phyloP scores from a whole-genome alignment of 768 basidiomycete genomes.

The Naganishia kalamii region DNA sequence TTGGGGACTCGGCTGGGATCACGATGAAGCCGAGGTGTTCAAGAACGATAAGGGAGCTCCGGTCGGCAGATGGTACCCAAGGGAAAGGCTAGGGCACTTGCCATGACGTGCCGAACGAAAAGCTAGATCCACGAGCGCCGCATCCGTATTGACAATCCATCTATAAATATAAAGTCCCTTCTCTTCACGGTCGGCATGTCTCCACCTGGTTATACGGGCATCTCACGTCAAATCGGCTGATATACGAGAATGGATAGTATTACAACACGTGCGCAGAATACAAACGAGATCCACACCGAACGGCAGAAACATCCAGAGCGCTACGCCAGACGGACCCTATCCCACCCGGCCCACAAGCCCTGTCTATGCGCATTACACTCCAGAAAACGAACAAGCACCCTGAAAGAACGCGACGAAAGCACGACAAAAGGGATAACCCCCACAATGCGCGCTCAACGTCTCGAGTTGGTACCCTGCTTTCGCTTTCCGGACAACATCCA shows the following conservation, averaged over 20 bases:
- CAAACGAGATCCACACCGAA: not conserved
- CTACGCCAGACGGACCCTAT: not conserved
- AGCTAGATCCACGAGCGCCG: too few relatives aligned
- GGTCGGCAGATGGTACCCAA: too few relatives aligned
- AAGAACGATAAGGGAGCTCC: too few relatives aligned
- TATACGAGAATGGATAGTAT: not conserved
- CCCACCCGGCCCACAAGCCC: not conserved
- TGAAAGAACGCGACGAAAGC: not conserved
- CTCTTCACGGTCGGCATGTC: too few relatives aligned
- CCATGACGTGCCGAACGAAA: too few relatives aligned
- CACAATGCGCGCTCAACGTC: constrained; percentile 28
- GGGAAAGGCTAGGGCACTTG: too few relatives aligned
- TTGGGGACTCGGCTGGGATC: too few relatives aligned
- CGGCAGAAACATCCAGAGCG: not conserved
- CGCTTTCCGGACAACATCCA: constrained; percentile 46
- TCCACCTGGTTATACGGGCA: too few relatives aligned
- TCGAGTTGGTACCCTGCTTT: constrained; percentile 45
- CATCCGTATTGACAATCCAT: too few relatives aligned
- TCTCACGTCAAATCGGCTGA: not conserved
- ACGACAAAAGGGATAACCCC: not conserved
- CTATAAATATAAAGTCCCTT: too few relatives aligned
- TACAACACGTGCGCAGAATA: not conserved
- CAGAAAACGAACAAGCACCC: not conserved
- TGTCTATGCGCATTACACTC: not conserved
- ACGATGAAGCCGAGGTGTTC: too few relatives aligned